Conservation (phyloP, 2,329 filamentous ascomycete genomes). For the Alternaria sp. region DNA sequence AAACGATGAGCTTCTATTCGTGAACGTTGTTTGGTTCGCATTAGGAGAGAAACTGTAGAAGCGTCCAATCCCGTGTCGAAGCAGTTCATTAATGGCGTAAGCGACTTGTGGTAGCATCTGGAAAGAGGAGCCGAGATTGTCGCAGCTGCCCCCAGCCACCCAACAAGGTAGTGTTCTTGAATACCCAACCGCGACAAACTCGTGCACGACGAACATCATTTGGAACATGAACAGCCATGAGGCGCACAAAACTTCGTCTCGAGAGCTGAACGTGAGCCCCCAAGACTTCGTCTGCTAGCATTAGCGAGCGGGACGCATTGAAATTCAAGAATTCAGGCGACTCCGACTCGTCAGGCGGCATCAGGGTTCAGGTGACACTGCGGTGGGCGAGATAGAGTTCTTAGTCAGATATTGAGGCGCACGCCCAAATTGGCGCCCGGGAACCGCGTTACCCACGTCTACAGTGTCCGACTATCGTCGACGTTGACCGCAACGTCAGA, state of each 20-base stretch:
- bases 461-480: background rate
- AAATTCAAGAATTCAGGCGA: background rate
- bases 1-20: background rate
- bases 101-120: background rate
- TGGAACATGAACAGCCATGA: background rate
- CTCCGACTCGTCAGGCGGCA: constrained; percentile 10
- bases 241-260: background rate
- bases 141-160: background rate
- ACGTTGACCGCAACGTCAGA: background rate
- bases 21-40: background rate
- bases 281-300: background rate
- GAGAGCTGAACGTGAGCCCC: constrained; percentile 4
- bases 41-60: background rate
- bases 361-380: constrained; percentile 25
- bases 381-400: constrained; percentile 29
- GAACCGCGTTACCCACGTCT: constrained; percentile 1
- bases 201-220: background rate
- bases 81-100: background rate
- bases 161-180: background rate
- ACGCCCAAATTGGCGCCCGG: constrained; percentile 11
- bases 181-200: background rate
- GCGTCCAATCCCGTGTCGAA: background rate
- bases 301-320: background rate
- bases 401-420: constrained; percentile 37
- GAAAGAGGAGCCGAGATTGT: constrained; percentile 1